Percentiles rank a stretch among this genome's conserved stretches.
These are phyloP conservation scores for Maudiozyma humilis DNA, from an alignment of 1,139 yeast species.

Conservation along the genomic window DNA sequence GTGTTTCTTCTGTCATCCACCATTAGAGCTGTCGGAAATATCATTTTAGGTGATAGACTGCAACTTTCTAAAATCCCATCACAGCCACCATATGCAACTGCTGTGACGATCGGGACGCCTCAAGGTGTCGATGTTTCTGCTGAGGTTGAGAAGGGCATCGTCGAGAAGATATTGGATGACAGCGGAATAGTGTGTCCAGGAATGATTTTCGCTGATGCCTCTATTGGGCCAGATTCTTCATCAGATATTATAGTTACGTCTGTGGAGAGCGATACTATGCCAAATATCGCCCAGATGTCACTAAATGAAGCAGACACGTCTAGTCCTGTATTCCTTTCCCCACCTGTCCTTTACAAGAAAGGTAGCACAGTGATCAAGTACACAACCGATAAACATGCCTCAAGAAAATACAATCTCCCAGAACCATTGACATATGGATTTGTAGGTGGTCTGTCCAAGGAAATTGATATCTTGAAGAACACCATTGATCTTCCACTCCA, in stretches of 20 bases:
- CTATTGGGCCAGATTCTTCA: slow-evolving; percentile 15
- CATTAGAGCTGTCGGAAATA: slow-evolving; percentile 46
- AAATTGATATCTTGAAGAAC: slow-evolving; percentile 52
- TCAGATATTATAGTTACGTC: slow-evolving; percentile 26
- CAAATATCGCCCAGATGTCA: slow-evolving; percentile 32
- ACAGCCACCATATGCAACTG: slow-evolving; percentile 46
- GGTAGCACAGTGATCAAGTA: slow-evolving; percentile 33
- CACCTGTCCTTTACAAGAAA: slow-evolving; percentile 40
- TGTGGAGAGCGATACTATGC: slow-evolving; percentile 29
- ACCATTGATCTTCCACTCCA: slow-evolving; percentile 76
- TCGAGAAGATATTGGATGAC: slow-evolving; percentile 40
- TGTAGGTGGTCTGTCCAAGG: slow-evolving; percentile 72
- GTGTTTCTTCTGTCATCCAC: slow-evolving; percentile 46
- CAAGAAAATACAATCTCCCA: slow-evolving; percentile 35
- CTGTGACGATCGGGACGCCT: slow-evolving; percentile 29
- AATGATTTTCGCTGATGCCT: slow-evolving; percentile 30
- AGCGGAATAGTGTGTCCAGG: slow-evolving; percentile 55
- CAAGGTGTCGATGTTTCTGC: slow-evolving; percentile 20
- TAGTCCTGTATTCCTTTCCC: slow-evolving; percentile 33
- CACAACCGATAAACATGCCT: slow-evolving; percentile 21
- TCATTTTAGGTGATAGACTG: slow-evolving; percentile 68
- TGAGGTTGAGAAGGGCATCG: slow-evolving; percentile 20
- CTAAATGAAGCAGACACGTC: slow-evolving; percentile 13
- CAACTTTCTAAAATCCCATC: slow-evolving; percentile 37
- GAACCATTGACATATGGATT: slow-evolving; percentile 38